Base-by-base conservation (phyloP, 768 basidiomycete species). In the Suillus paluster region DNA sequence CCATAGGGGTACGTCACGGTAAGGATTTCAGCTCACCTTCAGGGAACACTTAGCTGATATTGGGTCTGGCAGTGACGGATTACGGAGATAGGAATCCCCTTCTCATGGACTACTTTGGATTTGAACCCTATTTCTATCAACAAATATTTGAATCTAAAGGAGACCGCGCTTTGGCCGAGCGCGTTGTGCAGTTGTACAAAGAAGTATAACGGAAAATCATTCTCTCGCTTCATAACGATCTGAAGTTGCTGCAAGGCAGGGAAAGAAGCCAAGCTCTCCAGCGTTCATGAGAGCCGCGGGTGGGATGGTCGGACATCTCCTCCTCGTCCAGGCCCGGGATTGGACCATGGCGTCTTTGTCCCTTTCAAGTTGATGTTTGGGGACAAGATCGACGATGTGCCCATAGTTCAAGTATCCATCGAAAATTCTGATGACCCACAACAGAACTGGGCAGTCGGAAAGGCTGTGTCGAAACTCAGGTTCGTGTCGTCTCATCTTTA, bases 301-400 rank as follows among this genome's bases (percentile, higher is more conserved):
- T 66, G 71, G 59, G 90, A 92, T 64, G 91, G 90, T 11, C 76
- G 89, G 21, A 88, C 89, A 1, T 87, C 84, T 68, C 52, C 67
- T 50, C 54, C 54, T 15, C 17, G 23, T 55, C 36, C 17, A 39
- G 88, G 87, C 0, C 83, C 88, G 0, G 91, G 90, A 7, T 74
- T 92, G 1, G 90, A 92, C 68, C 90, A 92, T 67, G 92, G 91
- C 25, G 90, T 92, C 49, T 93, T 92, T 70, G 78, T 94, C 14
- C 92, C 92, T 2, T 91, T 93, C 79, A 79, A 81, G 49, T 70
- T 88, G 62, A 93, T 93, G 91, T 92, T 93, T 67, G 88, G 89
- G 8, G 83, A 87, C 52, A 81, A 82, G 52, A 83, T 87, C 60
- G 80, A 70, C 27, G 79, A 82, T 6, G 75, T 93, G 19, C 92